Evolutionary conservation across 208 protist species (phyloP), one percentile per base, ranked within the genome.

Genomic region (Leishmania amazonensis): DNA sequence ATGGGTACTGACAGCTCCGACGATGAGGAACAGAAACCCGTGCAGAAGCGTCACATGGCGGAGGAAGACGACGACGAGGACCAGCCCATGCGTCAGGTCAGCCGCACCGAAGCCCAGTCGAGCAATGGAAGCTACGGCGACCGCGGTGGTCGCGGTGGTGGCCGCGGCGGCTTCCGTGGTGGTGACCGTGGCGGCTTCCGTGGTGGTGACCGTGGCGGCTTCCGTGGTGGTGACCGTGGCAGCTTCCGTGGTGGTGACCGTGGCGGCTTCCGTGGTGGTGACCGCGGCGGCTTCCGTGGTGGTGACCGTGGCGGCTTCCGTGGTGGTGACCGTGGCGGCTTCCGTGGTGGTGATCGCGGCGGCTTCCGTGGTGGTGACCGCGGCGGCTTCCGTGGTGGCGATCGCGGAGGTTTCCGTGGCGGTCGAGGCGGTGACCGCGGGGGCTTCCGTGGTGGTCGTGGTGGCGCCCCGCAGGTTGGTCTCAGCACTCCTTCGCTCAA

Each of bases 401-500:
- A 82, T 54, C 87, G 87, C 54, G 85, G 80, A 31, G 80, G 75
- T 13, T 83, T 83, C 80, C 82, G 88, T 78, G 88, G 85, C 49
- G 85, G 83, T 45, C 82, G 89, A 40, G 89, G 87, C 24, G 86
- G 89, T 9, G 85, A 88, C 53, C 87, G 90, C 42, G 85, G 85
- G 38, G 88, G 88, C 74, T 76, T 79, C 74, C 83, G 88, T n/a
- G 93, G 90, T 62, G 89, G 87, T 47, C 90, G 87, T 75, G 91
- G 89, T 78, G 88, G 85, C n/a, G 88, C 91, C 31, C 87, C 91
- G 72, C 85, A 86, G 84, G 94, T 96, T 71, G 94, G 94, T 58
- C 82, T 81, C 76, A 79, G 88, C 58, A 67, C 89, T 7, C 88
- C 92, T 38, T 80, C 85, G 40, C 86, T 97, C 28, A 86, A 88